Percentiles rank a stretch among this genome's conserved stretches.
These are phyloP conservation scores for Candida schatavii DNA, from an alignment of 805 yeast genomes.

Conservation along the genomic window DNA sequence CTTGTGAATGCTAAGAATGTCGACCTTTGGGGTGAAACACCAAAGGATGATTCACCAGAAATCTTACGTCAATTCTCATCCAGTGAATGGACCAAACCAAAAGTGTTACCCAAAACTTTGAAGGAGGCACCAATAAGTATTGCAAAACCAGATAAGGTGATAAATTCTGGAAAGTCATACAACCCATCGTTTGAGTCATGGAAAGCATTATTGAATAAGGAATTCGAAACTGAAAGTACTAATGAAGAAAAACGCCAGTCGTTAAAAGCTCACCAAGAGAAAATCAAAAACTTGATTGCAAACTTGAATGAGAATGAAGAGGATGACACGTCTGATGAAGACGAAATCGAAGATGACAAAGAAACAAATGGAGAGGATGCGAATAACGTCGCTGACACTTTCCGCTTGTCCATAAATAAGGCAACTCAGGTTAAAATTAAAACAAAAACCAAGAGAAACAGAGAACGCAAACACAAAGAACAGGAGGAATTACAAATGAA, in stretches of 20 bases:
- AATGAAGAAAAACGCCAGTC: slow-evolving; percentile 62
- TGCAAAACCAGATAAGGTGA: slow-evolving; percentile 40
- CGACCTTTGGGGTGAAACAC: slow-evolving; percentile 70
- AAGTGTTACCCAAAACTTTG: slow-evolving; percentile 53
- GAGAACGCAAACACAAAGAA: slow-evolving; percentile 59
- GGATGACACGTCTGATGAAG: slow-evolving; percentile 34
- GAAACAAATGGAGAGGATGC: slow-evolving; percentile 27
- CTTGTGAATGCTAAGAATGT: slow-evolving; percentile 43
- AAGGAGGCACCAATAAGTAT: slow-evolving; percentile 52
- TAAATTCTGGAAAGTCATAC: slow-evolving; percentile 88
- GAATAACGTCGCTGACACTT: slow-evolving; percentile 19
- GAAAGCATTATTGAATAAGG: slow-evolving; percentile 67
- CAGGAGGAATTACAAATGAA: slow-evolving; percentile 53
- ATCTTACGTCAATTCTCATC: slow-evolving; percentile 15
- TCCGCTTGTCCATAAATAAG: slow-evolving; percentile 64
- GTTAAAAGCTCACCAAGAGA: slow-evolving; percentile 59
- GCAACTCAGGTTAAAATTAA: slow-evolving; percentile 69
- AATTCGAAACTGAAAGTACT: slow-evolving; percentile 61
- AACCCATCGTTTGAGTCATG: slow-evolving; percentile 86
- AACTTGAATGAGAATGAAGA: slow-evolving; percentile 60
- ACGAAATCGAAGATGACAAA: slow-evolving; percentile 37
- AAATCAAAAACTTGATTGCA: slow-evolving; percentile 63
- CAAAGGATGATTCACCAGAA: slow-evolving; percentile 15
- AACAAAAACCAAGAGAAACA: slow-evolving; percentile 76
- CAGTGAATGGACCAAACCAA: slow-evolving; percentile 42